Conservation (phyloP, 352 stramenopile genomes). For the Globisporangium viniferum region DNA sequence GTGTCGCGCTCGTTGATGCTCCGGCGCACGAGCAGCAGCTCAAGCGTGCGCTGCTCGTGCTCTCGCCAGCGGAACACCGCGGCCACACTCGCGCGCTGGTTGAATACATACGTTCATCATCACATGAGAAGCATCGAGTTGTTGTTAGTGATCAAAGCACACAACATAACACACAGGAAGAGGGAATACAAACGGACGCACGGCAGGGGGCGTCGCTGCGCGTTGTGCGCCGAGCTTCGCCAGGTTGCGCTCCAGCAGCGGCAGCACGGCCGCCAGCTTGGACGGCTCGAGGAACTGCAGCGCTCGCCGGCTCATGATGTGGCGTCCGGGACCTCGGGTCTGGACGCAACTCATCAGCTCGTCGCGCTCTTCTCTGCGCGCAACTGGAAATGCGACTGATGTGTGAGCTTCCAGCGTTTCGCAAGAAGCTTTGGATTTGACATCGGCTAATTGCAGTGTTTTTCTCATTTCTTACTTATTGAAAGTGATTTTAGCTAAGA, state of each 20-base stretch:
- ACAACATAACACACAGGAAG: not conserved
- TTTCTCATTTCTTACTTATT: no score
- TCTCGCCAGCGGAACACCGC: constrained; percentile 81
- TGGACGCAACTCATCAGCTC: no score
- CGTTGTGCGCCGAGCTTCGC: constrained; percentile 29
- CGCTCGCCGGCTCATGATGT: constrained; percentile 8
- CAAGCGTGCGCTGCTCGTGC: constrained; percentile 52
- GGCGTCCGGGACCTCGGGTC: no score
- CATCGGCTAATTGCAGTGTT: no score
- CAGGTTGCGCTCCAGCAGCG: constrained; percentile 57
- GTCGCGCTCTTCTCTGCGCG: no score
- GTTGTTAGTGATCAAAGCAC: not conserved
- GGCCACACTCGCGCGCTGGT: constrained; percentile 67
- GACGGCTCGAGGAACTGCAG: constrained; percentile 39
- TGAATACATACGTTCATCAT: not conserved
- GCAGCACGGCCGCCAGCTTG: constrained; percentile 42
- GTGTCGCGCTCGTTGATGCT: constrained; percentile 69
- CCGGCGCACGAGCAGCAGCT: constrained; percentile 77
- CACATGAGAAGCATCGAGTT: not conserved
- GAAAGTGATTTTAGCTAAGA: no score
- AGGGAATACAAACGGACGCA: constrained; percentile 15
- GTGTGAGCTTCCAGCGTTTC: no score
- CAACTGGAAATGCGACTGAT: no score
- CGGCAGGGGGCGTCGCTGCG: constrained; percentile 28
- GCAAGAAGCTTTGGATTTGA: no score